A percentile compares a stretch with the other conserved stretches of the same genome.
Conservation (phyloP, 1,139 yeast species). For the Suhomyces wounanorum region DNA sequence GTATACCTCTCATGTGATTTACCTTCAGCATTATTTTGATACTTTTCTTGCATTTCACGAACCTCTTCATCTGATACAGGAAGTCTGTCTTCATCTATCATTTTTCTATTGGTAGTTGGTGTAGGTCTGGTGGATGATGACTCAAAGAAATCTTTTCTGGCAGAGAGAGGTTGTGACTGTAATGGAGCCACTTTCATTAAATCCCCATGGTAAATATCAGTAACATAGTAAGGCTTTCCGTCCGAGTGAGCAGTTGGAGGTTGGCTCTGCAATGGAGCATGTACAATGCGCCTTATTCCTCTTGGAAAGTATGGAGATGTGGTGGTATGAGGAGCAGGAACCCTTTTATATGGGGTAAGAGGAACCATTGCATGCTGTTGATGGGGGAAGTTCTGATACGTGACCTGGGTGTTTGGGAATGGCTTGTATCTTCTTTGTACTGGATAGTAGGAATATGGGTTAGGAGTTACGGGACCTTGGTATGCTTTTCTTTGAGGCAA, state of each 20-base stretch:
- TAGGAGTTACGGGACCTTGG: slow-evolving; percentile 1
- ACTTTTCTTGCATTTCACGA: slow-evolving; percentile 41
- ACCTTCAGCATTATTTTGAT: slow-evolving; percentile 14
- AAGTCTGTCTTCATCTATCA: slow-evolving; percentile 36
- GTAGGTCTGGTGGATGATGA: slow-evolving; percentile 12
- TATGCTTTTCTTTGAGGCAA: slow-evolving; percentile 11
- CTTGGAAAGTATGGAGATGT: slow-evolving; percentile 18
- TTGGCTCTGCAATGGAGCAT: background rate
- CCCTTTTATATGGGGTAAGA: slow-evolving; percentile 11
- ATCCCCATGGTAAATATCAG: slow-evolving; percentile 55
- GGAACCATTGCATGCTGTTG: slow-evolving; percentile 6
- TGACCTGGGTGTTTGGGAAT: slow-evolving; percentile 18
- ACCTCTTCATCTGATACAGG: slow-evolving; percentile 42
- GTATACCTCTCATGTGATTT: background rate
- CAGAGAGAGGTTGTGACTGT: slow-evolving; percentile 56
- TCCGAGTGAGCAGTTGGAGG: slow-evolving; percentile 7
- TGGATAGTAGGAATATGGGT: slow-evolving; percentile 10
- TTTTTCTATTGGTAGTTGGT: slow-evolving; percentile 9
- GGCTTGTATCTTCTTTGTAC: slow-evolving; percentile 17
- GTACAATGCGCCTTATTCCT: slow-evolving; percentile 8
- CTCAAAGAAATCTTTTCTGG: slow-evolving; percentile 50
- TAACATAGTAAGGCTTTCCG: slow-evolving; percentile 25
- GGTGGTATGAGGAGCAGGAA: slow-evolving; percentile 16
- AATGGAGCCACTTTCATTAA: slow-evolving; percentile 51
- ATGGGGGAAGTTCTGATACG: slow-evolving; percentile 15